A percentile compares a stretch with the other conserved stretches of the same genome.
These are phyloP conservation scores for Phtheirospermum japonicum DNA, from an alignment of 257 asterid species.

Conservation along the genomic window DNA sequence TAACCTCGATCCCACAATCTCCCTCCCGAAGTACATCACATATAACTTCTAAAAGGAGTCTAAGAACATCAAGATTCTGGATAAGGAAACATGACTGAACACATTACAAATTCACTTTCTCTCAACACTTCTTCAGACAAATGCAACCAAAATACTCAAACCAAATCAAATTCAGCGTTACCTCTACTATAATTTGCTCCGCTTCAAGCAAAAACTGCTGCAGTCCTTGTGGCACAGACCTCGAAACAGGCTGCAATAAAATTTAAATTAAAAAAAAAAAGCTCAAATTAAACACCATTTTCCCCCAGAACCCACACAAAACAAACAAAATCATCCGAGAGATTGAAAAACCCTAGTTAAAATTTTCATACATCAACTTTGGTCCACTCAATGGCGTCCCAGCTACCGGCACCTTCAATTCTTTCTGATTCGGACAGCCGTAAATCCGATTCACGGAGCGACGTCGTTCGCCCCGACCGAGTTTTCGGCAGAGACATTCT, in stretches of 20 bases:
- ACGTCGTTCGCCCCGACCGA: slow-evolving; percentile 58
- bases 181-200: slow-evolving; percentile 78
- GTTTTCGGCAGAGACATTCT: slow-evolving; percentile 54
- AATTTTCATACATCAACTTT: slow-evolving; percentile 59
- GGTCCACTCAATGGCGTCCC: slow-evolving; percentile 98
- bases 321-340: not conserved
- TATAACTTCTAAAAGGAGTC: slow-evolving; percentile 1
- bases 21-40: slow-evolving; percentile 11
- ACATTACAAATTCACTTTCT: slow-evolving; percentile 10
- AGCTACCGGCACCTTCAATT: slow-evolving; percentile 78
- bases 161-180: slow-evolving; percentile 24
- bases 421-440: slow-evolving; percentile 64
- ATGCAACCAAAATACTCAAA: slow-evolving; percentile 5
- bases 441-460: slow-evolving; percentile 53
- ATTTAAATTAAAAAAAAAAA: not conserved
- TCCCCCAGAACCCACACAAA: slow-evolving; percentile 5
- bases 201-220: slow-evolving; percentile 62
- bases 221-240: slow-evolving; percentile 62
- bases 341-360: slow-evolving; percentile 34
- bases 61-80: slow-evolving; percentile 14
- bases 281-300: slow-evolving; percentile 10
- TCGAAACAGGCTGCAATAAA: slow-evolving; percentile 54
- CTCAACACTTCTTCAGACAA: not conserved
- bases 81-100: not conserved
- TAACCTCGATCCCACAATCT: not conserved